These are phyloP conservation scores for Saxophila tyrrhenica DNA, from an alignment of 495 filamentous ascomycete genomes.

Conservation along the genomic window DNA sequence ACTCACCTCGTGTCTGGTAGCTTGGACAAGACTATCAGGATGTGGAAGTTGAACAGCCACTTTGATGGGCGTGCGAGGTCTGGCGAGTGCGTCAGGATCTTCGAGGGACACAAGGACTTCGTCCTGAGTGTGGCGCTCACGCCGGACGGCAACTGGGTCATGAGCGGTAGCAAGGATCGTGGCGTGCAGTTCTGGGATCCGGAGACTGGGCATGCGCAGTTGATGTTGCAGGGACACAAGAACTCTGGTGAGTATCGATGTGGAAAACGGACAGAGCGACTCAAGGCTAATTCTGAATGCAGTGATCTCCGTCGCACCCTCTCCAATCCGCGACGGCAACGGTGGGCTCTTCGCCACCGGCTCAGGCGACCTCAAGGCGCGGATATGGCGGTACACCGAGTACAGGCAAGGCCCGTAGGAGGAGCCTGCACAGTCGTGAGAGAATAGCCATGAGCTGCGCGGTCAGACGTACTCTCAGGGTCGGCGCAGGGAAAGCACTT, in stretches of 20 bases:
- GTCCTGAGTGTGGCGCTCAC: constrained; percentile 34
- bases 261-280: no score
- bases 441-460: no score
- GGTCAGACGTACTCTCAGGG: no score
- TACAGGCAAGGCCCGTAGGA: not conserved
- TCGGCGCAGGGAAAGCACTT: no score
- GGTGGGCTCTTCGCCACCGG: constrained; percentile 33
- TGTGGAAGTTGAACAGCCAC: constrained; percentile 30
- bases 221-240: constrained; percentile 36
- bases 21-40: constrained; percentile 36
- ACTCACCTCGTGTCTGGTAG: constrained; percentile 29
- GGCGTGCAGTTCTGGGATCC: constrained; percentile 38
- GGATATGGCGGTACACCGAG: constrained; percentile 31
- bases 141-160: constrained; percentile 31
- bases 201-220: constrained; percentile 30
- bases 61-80: constrained; percentile 18
- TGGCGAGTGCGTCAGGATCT: constrained; percentile 32
- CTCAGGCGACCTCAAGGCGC: constrained; percentile 33
- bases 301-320: constrained; percentile 37
- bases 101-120: constrained; percentile 37
- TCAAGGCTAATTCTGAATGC: not conserved
- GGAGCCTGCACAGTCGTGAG: no score
- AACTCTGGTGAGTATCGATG: constrained; percentile 34
- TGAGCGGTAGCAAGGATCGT: constrained; percentile 33
- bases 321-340: constrained; percentile 14